Percentiles rank a stretch among this genome's conserved stretches.
phyloP scores from a whole-genome alignment of 164 flowering plant species.

The Malania oleifera region DNA sequence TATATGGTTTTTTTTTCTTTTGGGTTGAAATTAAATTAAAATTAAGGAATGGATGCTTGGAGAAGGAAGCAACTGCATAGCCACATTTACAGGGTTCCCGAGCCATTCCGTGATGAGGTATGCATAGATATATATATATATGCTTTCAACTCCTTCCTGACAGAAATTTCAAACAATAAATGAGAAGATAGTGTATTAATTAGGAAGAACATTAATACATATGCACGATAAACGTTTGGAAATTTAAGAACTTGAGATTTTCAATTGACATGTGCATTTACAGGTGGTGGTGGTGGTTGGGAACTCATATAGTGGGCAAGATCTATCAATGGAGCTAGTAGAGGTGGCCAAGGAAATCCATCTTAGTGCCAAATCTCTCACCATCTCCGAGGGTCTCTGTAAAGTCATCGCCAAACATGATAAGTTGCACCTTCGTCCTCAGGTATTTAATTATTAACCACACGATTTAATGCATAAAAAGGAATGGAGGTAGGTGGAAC shows the following conservation, averaged over 20 bases:
- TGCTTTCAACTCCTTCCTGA: too few relatives aligned
- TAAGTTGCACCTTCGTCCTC: conserved; percentile 60
- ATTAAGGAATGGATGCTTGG: conserved; percentile 81
- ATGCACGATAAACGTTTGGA: too few relatives aligned
- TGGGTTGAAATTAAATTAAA: too few relatives aligned
- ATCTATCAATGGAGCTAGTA: conserved; percentile 82
- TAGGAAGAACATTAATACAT: neutral
- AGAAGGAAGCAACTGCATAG: conserved; percentile 82
- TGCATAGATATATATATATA: neutral
- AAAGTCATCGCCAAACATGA: conserved; percentile 65
- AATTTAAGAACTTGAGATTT: neutral
- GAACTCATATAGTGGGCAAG: conserved; percentile 71
- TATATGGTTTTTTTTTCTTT: neutral
- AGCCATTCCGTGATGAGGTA: conserved; percentile 67
- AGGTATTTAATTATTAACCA: conserved; percentile 30
- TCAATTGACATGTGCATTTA: neutral
- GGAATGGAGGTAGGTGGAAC: too few relatives aligned
- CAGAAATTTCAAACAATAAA: neutral
- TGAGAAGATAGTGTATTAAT: neutral
- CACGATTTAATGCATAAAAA: neutral
- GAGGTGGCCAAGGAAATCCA: conserved; percentile 78
- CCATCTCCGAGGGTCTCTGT: conserved; percentile 56
- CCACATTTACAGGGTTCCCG: conserved; percentile 73
- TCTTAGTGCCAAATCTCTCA: conserved; percentile 57
- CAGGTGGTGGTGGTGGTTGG: conserved; percentile 92